Evolutionary conservation across 1,284 basidiomycete genomes (phyloP), one percentile per base, ranked within the genome.

Genomic region (Fomitopsis palustris): DNA sequence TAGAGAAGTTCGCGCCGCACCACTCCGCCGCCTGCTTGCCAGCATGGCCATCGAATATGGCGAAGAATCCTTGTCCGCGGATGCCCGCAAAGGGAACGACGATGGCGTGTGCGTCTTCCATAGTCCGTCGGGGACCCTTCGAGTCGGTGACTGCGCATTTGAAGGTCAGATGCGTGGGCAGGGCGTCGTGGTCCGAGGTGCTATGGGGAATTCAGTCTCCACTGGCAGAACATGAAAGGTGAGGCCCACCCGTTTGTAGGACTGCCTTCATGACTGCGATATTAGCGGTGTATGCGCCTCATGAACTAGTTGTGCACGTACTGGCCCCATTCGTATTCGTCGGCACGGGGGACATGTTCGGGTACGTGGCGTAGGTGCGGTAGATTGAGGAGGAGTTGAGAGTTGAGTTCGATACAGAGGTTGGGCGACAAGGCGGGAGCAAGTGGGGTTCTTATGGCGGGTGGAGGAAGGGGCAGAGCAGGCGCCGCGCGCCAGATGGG

Each of bases 21-120:
- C 96, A 99, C 72, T 99, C 97, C 21, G 97, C 97, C 21, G 96
- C 95, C 70, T 98, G 93, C 72, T 98, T 98, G 21, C 97, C 97
- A 0, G 97, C 97, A 71, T 99, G 97, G 3, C 97, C 97, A 68
- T 99, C 97, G 69, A 99, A 99, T 47, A 99, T 88, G 12, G 95
- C 95, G 72, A 97, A 98, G 79, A 97, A 98, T 8, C 95, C 96
- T 73, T 99, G 97, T 0, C 96, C 96, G 49, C 88, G 85, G 14
- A 99, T 81, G 37, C 88, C 86, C 27, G 88, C 95, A 73, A 93
- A 99, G 71, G 98, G 95, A 64, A 96, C 92, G 56, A 98, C 85
- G 69, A 98, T 98, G 33, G 94, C 93, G 74, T 99, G 96, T 1
- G 96, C 86, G 73, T 99, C 97, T 74, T 99, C 97, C 97, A 99